Conservation (phyloP, 2,329 filamentous ascomycete species). For the Ophiostoma sp. region DNA sequence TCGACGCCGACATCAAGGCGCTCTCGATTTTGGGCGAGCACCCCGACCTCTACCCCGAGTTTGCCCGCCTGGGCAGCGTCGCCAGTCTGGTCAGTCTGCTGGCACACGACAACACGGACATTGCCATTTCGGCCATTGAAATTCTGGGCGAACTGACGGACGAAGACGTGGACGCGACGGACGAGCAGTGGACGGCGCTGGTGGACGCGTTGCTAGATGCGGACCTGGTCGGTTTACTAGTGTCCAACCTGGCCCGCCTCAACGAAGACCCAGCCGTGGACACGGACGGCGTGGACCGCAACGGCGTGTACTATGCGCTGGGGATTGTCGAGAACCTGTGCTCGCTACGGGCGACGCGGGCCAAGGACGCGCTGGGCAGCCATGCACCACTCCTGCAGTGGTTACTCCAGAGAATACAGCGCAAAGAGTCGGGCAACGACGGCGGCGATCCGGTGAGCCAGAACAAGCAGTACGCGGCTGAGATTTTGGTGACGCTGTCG, state of each 20-base stretch:
- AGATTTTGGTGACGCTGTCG: slow-evolving; percentile 84
- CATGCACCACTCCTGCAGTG: slow-evolving; percentile 68
- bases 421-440: slow-evolving; percentile 51
- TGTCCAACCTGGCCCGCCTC: slow-evolving; percentile 76
- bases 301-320: slow-evolving; percentile 83
- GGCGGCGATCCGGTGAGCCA: slow-evolving; percentile 58
- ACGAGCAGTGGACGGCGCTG: slow-evolving; percentile 76
- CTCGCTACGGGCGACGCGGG: slow-evolving; percentile 58
- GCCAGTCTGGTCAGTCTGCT: slow-evolving; percentile 76
- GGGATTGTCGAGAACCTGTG: slow-evolving; percentile 83
- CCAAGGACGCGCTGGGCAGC: slow-evolving; percentile 70
- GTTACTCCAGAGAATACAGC: slow-evolving; percentile 73
- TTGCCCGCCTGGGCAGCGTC: slow-evolving; percentile 72
- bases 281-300: slow-evolving; percentile 67
- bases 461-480: slow-evolving; percentile 93
- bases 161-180: slow-evolving; percentile 81
- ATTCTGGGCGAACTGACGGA: slow-evolving; percentile 89
- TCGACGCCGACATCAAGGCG: slow-evolving; percentile 84
- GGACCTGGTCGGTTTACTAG: slow-evolving; percentile 71
- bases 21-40: slow-evolving; percentile 87
- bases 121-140: slow-evolving; percentile 87
- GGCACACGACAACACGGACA: slow-evolving; percentile 95
- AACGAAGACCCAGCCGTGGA: slow-evolving; percentile 68
- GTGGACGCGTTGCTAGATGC: slow-evolving; percentile 67
- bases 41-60: slow-evolving; percentile 76